Conservation (phyloP, 129 eudicot genomes). For the Rutidosis leptorrhynchoides region DNA sequence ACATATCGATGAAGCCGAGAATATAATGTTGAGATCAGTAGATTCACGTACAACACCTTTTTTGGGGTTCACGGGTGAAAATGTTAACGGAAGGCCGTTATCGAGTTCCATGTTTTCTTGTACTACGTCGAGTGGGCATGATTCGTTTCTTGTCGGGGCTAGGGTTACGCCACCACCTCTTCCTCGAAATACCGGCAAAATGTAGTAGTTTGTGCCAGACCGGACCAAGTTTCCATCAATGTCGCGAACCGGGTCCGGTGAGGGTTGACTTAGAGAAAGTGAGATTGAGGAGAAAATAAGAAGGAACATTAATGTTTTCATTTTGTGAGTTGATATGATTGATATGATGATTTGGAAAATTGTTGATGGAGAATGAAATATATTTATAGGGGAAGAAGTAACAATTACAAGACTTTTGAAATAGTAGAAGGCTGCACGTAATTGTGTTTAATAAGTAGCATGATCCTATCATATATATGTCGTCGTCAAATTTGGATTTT, state of each 20-base stretch:
- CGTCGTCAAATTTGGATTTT: neutral
- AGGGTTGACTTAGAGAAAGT: constrained; percentile 24
- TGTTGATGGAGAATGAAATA: constrained; percentile 8
- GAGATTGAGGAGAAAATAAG: constrained; percentile 30
- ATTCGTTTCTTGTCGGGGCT: constrained; percentile 29
- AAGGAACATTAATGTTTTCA: constrained; percentile 30
- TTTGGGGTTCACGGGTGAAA: constrained; percentile 41
- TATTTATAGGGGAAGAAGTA: constrained; percentile 22
- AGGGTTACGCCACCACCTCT: constrained; percentile 55
- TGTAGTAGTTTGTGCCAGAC: constrained; percentile 40
- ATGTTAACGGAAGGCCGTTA: constrained; percentile 40
- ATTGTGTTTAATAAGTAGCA: constrained; percentile 3
- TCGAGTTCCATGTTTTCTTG: constrained; percentile 38
- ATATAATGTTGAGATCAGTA: constrained; percentile 51
- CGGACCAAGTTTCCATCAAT: constrained; percentile 39
- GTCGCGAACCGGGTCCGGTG: constrained; percentile 49
- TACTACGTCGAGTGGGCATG: constrained; percentile 50
- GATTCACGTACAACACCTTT: constrained; percentile 46
- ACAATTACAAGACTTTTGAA: neutral
- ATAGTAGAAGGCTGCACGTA: constrained; percentile 21
- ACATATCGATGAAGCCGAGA: constrained; percentile 35
- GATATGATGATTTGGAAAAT: neutral
- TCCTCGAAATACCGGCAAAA: constrained; percentile 57
- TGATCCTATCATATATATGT: constrained; percentile 17
- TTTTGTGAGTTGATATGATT: neutral